Conservation (phyloP, 805 yeast genomes). For the Komagataella pseudopastoris region DNA sequence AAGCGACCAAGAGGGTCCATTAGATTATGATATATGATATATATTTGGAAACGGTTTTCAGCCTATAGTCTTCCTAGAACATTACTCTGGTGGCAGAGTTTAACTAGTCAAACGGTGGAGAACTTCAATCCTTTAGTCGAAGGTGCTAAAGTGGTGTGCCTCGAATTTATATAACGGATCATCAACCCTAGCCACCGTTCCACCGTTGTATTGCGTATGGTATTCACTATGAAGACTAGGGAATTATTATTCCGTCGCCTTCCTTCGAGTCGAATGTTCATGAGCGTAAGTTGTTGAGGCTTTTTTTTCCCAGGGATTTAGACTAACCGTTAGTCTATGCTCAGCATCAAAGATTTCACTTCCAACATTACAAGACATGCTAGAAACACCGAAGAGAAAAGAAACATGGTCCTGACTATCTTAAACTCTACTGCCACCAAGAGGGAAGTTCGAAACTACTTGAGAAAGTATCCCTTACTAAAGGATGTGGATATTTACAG, state of each 20-base stretch:
- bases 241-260: not conserved
- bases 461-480: constrained; percentile 51
- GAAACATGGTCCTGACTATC: constrained; percentile 70
- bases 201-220: not conserved
- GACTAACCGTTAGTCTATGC: not conserved
- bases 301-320: not conserved
- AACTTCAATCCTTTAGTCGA: not conserved
- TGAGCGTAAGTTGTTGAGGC: not conserved
- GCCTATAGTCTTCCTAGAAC: not conserved
- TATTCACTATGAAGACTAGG: not conserved
- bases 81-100: not conserved
- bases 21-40: not conserved
- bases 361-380: constrained; percentile 14
- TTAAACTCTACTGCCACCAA: constrained; percentile 86
- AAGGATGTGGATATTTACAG: constrained; percentile 14
- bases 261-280: not conserved
- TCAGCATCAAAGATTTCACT: constrained; percentile 7
- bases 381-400: constrained; percentile 30
- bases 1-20: not conserved
- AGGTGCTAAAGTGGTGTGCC: not conserved
- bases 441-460: constrained; percentile 76
- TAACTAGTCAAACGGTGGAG: not conserved
- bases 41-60: not conserved
- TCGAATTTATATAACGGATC: not conserved
- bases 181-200: not conserved